A percentile compares a stretch with the other conserved stretches of the same genome.
These are phyloP conservation scores for Phlebopus sp. DNA, from an alignment of 1,284 basidiomycete genomes.

Conservation along the genomic window DNA sequence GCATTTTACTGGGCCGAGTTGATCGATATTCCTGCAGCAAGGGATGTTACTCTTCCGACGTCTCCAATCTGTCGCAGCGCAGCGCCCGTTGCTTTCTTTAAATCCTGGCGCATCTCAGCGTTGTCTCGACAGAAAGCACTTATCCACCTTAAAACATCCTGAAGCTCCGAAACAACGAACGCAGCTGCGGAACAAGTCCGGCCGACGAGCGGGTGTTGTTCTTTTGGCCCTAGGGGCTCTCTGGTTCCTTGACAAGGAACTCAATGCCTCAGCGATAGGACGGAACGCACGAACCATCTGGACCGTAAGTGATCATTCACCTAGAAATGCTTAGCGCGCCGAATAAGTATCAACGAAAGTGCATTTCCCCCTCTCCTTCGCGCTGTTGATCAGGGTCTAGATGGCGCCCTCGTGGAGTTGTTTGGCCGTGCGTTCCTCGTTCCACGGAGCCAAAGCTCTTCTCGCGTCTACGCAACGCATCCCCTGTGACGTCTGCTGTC, in stretches of 20 bases:
- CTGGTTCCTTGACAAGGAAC: constrained; percentile 54
- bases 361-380: too few species aligned
- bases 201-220: constrained; percentile 36
- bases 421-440: too few species aligned
- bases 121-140: constrained; percentile 1
- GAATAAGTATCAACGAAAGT: too few species aligned
- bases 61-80: not conserved
- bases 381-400: too few species aligned
- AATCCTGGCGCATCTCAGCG: not conserved
- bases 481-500: too few species aligned
- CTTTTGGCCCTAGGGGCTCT: constrained; percentile 40
- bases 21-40: not conserved
- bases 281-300: constrained; percentile 67
- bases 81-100: not conserved
- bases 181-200: constrained; percentile 16
- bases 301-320: constrained; percentile 43
- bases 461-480: too few species aligned
- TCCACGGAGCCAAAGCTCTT: too few species aligned
- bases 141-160: not conserved
- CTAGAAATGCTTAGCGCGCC: too few species aligned
- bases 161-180: not conserved
- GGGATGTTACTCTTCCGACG: not conserved
- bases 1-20: not conserved
- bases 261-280: constrained; percentile 65
- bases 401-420: too few species aligned